Evolutionary conservation across 1,284 basidiomycete species (phyloP), one percentile per base, ranked within the genome.

Genomic region (Austropuccinia psidii): DNA sequence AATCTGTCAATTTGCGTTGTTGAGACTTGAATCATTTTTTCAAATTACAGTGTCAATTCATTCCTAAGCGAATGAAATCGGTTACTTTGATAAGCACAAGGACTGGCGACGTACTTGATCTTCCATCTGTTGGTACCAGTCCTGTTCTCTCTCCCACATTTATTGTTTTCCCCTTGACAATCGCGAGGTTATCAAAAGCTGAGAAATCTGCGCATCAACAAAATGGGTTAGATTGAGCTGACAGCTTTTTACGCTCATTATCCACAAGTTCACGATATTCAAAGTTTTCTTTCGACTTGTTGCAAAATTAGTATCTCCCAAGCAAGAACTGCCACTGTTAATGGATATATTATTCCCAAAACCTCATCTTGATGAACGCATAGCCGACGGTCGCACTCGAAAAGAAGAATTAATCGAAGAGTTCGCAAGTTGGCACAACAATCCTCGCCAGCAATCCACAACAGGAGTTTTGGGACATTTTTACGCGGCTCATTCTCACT

Each of bases 401-500:
- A 50, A 37, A 27, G 29, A 67, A 19, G 35, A 39, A 24, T 27
- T 52, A 2, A 37, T 17, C 8, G 35, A 67, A 24, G 47, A 67
- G n/a, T 52, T 27, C 15, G 39, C 45, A 58, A 69, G 27, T 24
- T 39, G 35, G 41, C 43, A 45, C 13, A 33, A 58, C 35, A 11
- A 39, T 19, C 52, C 47, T 4, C 31, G 74, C 0, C 69, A 76
- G 0, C 77, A 78, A 47, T 62, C 73, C 7, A 50, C 76, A 7
- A 74, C 74, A 27, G 79, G 80, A 19, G 77, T 78, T 1, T 50
- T 81, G 6, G 76, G 74, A 35, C 79, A 80, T 68, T 78, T 80
- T 52, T 76, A 76, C 8, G 79, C 79, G 6, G 77, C 76, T 1
- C 27, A 76, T 2, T 77, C 78, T 9, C 80, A 81, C 68, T 72